Evolutionary conservation across 2,329 filamentous ascomycete species (phyloP).

Genomic region (Fusarium sp.): DNA sequence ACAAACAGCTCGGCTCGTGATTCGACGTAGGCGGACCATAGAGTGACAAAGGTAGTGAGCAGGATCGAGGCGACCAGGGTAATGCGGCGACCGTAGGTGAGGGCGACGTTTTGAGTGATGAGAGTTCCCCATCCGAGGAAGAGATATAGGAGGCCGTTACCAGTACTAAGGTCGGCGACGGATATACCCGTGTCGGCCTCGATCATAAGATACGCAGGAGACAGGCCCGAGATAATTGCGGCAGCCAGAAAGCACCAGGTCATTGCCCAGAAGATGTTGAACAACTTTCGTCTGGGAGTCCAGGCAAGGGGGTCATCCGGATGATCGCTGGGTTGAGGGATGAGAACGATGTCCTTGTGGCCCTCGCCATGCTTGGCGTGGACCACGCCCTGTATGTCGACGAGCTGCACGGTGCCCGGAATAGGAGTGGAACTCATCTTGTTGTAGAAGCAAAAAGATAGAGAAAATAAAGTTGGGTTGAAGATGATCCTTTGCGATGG

Average conservation of each 20-base stretch:
- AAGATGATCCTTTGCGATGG: background rate
- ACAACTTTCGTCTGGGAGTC: slow-evolving; percentile 29
- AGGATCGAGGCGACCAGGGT: slow-evolving; percentile 24
- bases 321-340: slow-evolving; percentile 40
- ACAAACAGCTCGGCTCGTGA: slow-evolving; percentile 39
- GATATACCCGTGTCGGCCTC: slow-evolving; percentile 41
- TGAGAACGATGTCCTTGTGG: slow-evolving; percentile 28
- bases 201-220: slow-evolving; percentile 42
- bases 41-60: slow-evolving; percentile 23
- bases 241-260: slow-evolving; percentile 42
- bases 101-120: background rate
- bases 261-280: slow-evolving; percentile 41
- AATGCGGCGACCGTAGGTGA: background rate
- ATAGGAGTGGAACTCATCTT: slow-evolving; percentile 4
- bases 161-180: slow-evolving; percentile 36
- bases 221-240: slow-evolving; percentile 40
- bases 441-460: background rate
- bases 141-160: background rate
- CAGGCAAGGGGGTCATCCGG: slow-evolving; percentile 41
- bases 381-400: slow-evolving; percentile 29
- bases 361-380: slow-evolving; percentile 32
- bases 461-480: background rate
- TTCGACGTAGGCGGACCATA: slow-evolving; percentile 39
- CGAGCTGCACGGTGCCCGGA: slow-evolving; percentile 37
- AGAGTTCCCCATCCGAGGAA: background rate